phyloP scores from a whole-genome alignment of 805 yeast genomes.

The Candida rishiriensis region DNA sequence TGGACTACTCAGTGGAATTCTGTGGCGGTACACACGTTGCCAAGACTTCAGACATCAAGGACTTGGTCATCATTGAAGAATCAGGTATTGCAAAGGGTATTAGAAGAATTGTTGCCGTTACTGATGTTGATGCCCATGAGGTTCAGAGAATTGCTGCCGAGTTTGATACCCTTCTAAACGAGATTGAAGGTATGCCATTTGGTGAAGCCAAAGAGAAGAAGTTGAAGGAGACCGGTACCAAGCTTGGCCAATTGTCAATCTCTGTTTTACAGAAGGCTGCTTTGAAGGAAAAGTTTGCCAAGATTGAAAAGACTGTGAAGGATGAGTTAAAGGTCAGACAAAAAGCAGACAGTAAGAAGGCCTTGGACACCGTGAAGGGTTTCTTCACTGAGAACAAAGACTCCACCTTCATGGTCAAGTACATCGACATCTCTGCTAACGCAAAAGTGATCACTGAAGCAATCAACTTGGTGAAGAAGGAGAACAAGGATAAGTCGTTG shows the following conservation, averaged over 20 bases:
- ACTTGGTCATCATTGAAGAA: constrained; percentile 86
- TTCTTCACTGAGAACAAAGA: constrained; percentile 57
- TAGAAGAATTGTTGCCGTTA: constrained; percentile 95
- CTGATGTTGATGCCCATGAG: constrained; percentile 85
- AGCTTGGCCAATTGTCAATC: constrained; percentile 74
- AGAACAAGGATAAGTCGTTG: constrained; percentile 66
- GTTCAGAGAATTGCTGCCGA: constrained; percentile 83
- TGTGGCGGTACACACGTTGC: constrained; percentile 99
- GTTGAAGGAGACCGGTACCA: constrained; percentile 80
- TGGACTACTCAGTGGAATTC: constrained; percentile 78
- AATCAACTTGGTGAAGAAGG: constrained; percentile 74
- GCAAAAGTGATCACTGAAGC: constrained; percentile 96
- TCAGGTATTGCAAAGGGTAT: constrained; percentile 98
- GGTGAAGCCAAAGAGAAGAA: constrained; percentile 76
- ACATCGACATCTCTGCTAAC: constrained; percentile 68
- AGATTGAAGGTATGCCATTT: constrained; percentile 59
- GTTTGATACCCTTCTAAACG: constrained; percentile 56
- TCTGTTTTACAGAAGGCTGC: constrained; percentile 76
- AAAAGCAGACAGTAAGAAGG: constrained; percentile 81
- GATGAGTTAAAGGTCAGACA: constrained; percentile 85
- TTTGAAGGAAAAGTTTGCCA: constrained; percentile 67
- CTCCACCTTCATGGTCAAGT: constrained; percentile 59
- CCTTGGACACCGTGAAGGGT: constrained; percentile 68
- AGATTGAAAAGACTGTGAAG: constrained; percentile 79
- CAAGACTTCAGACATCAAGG: constrained; percentile 90